Base-by-base conservation (phyloP, 495 filamentous ascomycete genomes). In the Acidomyces sp. region DNA sequence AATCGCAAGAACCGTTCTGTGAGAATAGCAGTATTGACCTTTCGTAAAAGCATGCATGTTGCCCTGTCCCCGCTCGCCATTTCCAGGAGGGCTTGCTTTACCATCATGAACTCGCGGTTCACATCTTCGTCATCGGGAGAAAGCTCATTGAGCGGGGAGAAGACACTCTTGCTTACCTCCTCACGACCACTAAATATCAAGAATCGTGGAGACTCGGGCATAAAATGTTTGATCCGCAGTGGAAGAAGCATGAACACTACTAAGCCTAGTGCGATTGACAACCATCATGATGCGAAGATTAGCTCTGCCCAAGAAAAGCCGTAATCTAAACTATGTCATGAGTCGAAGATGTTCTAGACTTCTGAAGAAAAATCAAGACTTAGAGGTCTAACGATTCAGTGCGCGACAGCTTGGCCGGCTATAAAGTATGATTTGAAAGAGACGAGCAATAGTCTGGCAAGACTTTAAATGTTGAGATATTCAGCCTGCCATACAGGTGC, bases 401-500 rank as follows among this genome's bases (percentile, higher is more conserved):
- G 81, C 49, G 68, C 71, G 53, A 85, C 61, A 43, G 72, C 76
- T 49, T 83, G 74, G 50, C 81, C 80, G 24, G 69, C 68, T 2
- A 78, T 80, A 47, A 83, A 78, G 56, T 82, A 63, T 13, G 77
- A 61, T 24, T 72, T 78, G 57, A 83, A 77, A 21, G 37, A 39
- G 34, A 85, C 77, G 78, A 84, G 82, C 55, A 85, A 77, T 48
- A 85, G 64, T 48, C 79, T 77, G n/a, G 82, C 81, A 50, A 79
- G 70, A 36, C 73, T 70, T 45, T 84, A 77, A 3, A 79, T 68
- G 46, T 77, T 80, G 35, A 75, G 77, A 33, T 75, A 82, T 54
- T 88, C 80, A 1, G 79, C 80, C 51, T 85, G 81, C 78, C 78
- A 86, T 1, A 75, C 79, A 0, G 81, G 80, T 11, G 82, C 72